phyloP scores from a whole-genome alignment of 2,329 filamentous ascomycete genomes.

The Hypoxylon sp. region DNA sequence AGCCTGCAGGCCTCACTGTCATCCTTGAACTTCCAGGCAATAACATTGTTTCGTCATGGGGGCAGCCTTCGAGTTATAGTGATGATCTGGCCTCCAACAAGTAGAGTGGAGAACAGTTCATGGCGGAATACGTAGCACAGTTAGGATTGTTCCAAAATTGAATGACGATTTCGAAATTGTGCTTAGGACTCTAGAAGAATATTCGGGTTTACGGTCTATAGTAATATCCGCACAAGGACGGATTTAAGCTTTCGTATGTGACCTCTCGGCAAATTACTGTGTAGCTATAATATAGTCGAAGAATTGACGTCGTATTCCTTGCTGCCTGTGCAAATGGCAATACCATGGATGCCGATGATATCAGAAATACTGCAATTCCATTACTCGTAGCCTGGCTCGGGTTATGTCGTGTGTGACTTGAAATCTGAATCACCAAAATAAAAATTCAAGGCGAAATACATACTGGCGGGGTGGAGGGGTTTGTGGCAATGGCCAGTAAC shows the following conservation, averaged over 20 bases:
- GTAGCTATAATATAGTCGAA: background rate
- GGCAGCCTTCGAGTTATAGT: conserved; percentile 5
- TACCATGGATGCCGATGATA: background rate
- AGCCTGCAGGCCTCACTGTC: conserved; percentile 20
- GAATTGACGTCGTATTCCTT: conserved; percentile 10
- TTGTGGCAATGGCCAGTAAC: background rate
- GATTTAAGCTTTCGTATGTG: background rate
- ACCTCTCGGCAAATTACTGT: background rate
- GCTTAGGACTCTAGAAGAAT: no score
- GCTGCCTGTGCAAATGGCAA: background rate
- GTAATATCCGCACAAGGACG: background rate
- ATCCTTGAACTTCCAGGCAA: conserved; percentile 29
- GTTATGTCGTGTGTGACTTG: conserved; percentile 20
- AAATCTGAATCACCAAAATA: conserved; percentile 23
- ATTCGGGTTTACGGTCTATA: background rate
- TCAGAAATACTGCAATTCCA: background rate
- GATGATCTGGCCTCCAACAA: conserved; percentile 32
- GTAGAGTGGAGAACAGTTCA: background rate
- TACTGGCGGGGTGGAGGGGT: conserved; percentile 18
- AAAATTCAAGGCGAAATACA: background rate
- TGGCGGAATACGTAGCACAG: conserved; percentile 2
- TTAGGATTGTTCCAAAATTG: conserved; percentile 14
- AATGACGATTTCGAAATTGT: conserved; percentile 24
- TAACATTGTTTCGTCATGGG: conserved; percentile 35
- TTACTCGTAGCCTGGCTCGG: conserved; percentile 7